Base-by-base conservation (phyloP, 139 green algal genomes). In the Eudorina sp. region DNA sequence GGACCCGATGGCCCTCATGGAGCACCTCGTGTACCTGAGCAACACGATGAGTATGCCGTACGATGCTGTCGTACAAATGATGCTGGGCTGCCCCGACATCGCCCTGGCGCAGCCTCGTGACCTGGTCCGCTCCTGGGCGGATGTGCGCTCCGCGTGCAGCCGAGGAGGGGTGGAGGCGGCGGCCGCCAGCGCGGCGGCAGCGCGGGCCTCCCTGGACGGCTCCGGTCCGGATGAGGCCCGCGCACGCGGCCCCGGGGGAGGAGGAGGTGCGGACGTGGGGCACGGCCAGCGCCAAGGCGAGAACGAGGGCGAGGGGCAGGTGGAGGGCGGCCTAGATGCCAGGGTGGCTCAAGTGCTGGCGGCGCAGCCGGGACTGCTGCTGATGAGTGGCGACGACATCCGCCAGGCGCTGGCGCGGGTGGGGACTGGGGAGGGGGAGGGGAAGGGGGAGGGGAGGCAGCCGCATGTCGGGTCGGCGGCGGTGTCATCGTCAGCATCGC, bases 11-110 rank as follows among this genome's bases (percentile, higher is more conserved):
- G 29, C 19, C 31, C 2, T 76, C 11, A 62, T 86, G 60, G 80
- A 86, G 80, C 41, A 77, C 18, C 45, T 86, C 29, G 7, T 76
- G 58, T 86, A 66, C 31, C 16, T 86, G 18, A 66, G 80, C 80
- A 48, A 18, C 25, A 76, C 60, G 41, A 86, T 60, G 6, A 43
- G 27, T 0, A 46, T 77, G 80, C 25, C 80, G 60, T 86, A 77
- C 45, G 58, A 64, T 3, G 9, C 34, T 23, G 25, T 86, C 21
- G 80, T 77, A 23, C 41, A 36, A 29, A 9, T 86, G 27, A 66
- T 43, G 60, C 41, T 86, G 29, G 41, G 41, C 58, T 64, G 60
- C 40, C 80, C 80, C 5, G n/a, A 5, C 16, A 18, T 86, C 3
- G 16, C 70, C 60, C 14, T 31, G 36, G 29, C 80, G 60, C 14